Base-by-base conservation (phyloP, 805 yeast genomes). In the Ogataea allantospora region DNA sequence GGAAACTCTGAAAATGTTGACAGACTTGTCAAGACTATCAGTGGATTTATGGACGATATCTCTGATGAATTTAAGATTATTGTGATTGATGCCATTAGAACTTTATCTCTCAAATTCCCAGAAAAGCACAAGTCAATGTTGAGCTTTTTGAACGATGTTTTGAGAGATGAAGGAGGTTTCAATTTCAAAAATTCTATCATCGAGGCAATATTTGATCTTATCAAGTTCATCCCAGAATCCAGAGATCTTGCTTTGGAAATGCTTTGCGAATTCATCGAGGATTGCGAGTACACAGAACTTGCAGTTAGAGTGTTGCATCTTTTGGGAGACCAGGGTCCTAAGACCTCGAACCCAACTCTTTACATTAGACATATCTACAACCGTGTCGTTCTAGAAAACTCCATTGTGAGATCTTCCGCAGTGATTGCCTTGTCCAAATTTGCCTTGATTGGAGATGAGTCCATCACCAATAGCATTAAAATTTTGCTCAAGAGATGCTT, bases 311-410 rank as follows among this genome's bases (percentile, higher is more conserved):
- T 93, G 42, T 73, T 93, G 62, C 96, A 89, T 65, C 65, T 91
- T 45, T 75, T 93, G 48, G 99, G 99, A 59, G 85, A 81, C 49
- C 95, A 89, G 63, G 99, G 99, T 44, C 97, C 99, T 54, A 68
- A 72, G 42, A 82, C 96, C 5, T 51, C 82, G 6, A 83, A 83
- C 47, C 96, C 98, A 40, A 83, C 96, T 1, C 73, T 85, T 53
- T 91, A 88, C 64, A 89, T 93, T 46, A 83, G 99, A 68, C 95
- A 89, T 64, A 91, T 93, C 51, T 93, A 91, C 70, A 93, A 93
- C 75, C 79, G 99, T 62, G 91, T 93, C 59, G 96, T 91, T 5
- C 76, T 93, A 57, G 99, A 93, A 58, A 93, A 93, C 64, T 87
- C 98, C 5, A 82, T 89, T 42, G 89, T 93, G 39, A 80, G 99